Base-by-base conservation (phyloP, 2,329 filamentous ascomycete genomes). In the Stachybotrys elegans region DNA sequence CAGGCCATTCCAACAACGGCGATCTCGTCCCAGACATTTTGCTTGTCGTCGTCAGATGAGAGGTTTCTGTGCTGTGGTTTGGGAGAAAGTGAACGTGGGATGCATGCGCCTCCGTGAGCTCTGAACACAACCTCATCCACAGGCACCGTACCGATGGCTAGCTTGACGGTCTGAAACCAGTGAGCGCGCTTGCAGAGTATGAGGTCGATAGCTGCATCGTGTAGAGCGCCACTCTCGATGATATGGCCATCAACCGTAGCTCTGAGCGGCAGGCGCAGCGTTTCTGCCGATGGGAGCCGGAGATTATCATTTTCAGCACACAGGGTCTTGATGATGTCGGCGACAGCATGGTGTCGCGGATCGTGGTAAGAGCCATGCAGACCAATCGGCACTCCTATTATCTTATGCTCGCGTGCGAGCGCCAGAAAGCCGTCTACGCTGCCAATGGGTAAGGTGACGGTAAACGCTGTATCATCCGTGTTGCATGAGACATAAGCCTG, bases 111-210 rank as follows among this genome's bases (percentile, higher is more conserved):
- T 34, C 31, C 14, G 31, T 8, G 7, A 34, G 14, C 31, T 34
- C 31, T 29, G 25, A 29, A 29, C 25, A 29, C 25, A 29, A 29
- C 14, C 25, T 29, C 25, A 17, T 37, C n/a, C 4, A 37, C 20
- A 19, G 7, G n/a, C 6, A 37, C 7, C 16, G 13, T 20, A 11
- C 6, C 36, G 14, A 39, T 22, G 8, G 36, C 12, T 14, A 13
- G 13, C 19, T 39, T 39, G 19, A 39, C 20, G 36, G 36, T 39
- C 36, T 39, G 36, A 16, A 22, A 39, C 36, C 36, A 39, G 20
- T 39, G 36, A 39, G 36, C 36, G 13, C 20, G 20, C 6, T 22
- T 21, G 16, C 36, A 39, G 9, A 39, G 36, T 4, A 39, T 39
- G 12, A 23, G 13, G 4, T 39, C 19, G 16, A 39, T 39, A 16